Evolutionary conservation across 169 alveolate species (phyloP).

Genomic region (Babesia sp.): DNA sequence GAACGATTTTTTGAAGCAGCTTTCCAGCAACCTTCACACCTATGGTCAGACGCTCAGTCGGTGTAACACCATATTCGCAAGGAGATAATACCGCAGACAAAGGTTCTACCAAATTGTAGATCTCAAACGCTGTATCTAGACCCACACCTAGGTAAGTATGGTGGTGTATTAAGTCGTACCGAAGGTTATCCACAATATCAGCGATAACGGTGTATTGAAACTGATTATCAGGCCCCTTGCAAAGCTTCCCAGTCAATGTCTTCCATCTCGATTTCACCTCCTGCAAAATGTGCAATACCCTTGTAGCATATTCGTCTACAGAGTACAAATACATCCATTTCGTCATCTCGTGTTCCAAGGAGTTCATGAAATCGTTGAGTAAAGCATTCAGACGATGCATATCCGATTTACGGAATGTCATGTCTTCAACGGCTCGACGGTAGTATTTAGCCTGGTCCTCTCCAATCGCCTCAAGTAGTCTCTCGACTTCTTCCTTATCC

Average conservation of each 20-base stretch:
- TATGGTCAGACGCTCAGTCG: constrained; percentile 73
- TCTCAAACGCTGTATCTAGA: constrained; percentile 71
- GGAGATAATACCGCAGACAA: constrained; percentile 75
- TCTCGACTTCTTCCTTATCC: constrained; percentile 43
- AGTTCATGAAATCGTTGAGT: constrained; percentile 66
- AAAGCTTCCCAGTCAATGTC: constrained; percentile 46
- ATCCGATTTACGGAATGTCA: constrained; percentile 48
- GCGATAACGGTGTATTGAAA: constrained; percentile 83
- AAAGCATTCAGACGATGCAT: constrained; percentile 28
- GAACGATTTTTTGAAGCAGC: constrained; percentile 74
- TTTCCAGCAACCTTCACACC: constrained; percentile 81
- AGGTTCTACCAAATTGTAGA: constrained; percentile 71
- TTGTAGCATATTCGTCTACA: constrained; percentile 73
- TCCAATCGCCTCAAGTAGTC: constrained; percentile 41
- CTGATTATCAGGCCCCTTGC: constrained; percentile 33
- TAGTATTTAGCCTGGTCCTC: constrained; percentile 58
- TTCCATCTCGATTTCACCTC: constrained; percentile 71
- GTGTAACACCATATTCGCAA: constrained; percentile 81
- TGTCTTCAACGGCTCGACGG: constrained; percentile 44
- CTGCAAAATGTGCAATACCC: constrained; percentile 69
- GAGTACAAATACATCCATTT: constrained; percentile 76
- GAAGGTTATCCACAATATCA: constrained; percentile 81
- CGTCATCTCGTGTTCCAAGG: constrained; percentile 68
- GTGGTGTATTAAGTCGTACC: constrained; percentile 85
- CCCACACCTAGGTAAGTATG: constrained; percentile 77